phyloP scores from a whole-genome alignment of 192 early-diverging fungal genomes.

The Rhizophagus sp. region DNA sequence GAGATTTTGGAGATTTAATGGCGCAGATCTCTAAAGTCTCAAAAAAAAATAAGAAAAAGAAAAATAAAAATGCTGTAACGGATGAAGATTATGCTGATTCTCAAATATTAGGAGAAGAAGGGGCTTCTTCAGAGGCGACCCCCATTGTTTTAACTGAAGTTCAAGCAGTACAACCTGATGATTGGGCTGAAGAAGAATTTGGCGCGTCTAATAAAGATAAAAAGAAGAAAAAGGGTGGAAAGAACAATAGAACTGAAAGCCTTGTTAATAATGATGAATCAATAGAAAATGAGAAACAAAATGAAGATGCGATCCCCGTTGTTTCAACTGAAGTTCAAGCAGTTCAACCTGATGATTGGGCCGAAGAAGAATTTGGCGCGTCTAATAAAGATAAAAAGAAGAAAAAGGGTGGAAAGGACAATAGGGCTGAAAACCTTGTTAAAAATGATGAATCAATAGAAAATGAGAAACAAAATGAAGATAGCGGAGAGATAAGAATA shows the following conservation, averaged over 20 bases:
- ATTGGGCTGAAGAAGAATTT: slow-evolving; percentile 32
- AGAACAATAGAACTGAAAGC: slow-evolving; percentile 35
- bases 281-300: slow-evolving; percentile 39
- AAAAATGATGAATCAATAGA: slow-evolving; percentile 31
- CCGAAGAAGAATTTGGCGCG: slow-evolving; percentile 24
- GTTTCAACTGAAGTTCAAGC: too few relatives aligned
- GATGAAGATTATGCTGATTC: not conserved
- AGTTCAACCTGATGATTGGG: slow-evolving; percentile 29
- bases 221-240: slow-evolving; percentile 57
- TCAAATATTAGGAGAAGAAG: not conserved
- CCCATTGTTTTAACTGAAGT: not conserved
- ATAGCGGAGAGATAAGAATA: slow-evolving; percentile 47
- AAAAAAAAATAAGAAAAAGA: too few relatives aligned
- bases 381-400: slow-evolving; percentile 41
- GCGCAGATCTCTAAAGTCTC: not conserved
- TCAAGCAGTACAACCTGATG: slow-evolving; percentile 24
- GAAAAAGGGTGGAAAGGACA: slow-evolving; percentile 52
- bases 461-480: slow-evolving; percentile 45
- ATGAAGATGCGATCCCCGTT: slow-evolving; percentile 17
- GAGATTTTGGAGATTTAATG: not conserved
- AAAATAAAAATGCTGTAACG: not conserved
- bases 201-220: slow-evolving; percentile 28
- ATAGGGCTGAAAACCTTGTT: slow-evolving; percentile 32
- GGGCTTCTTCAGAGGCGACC: not conserved
- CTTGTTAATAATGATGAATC: slow-evolving; percentile 32